Percentiles rank a stretch among this genome's conserved stretches.
phyloP scores from a whole-genome alignment of 495 filamentous ascomycete species.

The Aspergillus ellipticus region DNA sequence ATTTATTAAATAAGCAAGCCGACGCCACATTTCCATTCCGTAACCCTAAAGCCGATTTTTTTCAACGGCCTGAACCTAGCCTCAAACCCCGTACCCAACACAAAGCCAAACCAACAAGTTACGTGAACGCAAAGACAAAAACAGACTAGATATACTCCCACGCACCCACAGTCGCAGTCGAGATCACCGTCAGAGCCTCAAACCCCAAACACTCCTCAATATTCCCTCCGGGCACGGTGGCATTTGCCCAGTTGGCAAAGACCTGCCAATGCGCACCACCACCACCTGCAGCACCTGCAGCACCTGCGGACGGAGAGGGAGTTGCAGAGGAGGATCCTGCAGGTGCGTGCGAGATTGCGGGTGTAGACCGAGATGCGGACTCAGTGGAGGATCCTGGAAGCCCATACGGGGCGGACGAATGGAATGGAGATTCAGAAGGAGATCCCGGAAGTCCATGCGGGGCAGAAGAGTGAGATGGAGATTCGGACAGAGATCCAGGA shows the following conservation, averaged over 20 bases:
- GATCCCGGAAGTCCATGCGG: no score
- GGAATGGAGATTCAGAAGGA: no score
- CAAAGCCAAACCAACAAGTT: background rate
- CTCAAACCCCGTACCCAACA: background rate
- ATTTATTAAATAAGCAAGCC: no score
- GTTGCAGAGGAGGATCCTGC: background rate
- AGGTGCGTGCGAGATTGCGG: no score
- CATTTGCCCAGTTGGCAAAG: slow-evolving; percentile 35
- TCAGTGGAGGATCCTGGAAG: no score
- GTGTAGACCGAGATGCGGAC: background rate
- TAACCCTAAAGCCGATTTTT: no score
- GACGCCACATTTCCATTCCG: no score
- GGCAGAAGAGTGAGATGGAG: no score
- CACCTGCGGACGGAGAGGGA: background rate
- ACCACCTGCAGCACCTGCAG: background rate
- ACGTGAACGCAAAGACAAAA: background rate
- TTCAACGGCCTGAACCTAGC: no score
- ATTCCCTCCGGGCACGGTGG: slow-evolving; percentile 36
- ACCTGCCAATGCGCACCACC: slow-evolving; percentile 40
- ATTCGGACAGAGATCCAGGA: no score
- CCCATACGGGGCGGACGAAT: no score
- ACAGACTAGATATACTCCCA: slow-evolving; percentile 41
- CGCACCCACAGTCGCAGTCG: slow-evolving; percentile 25
- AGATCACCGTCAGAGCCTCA: slow-evolving; percentile 26
- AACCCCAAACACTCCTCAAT: slow-evolving; percentile 41